phyloP scores from a whole-genome alignment of 78 protist species.

The Neovahlkampfia damariscottae region DNA sequence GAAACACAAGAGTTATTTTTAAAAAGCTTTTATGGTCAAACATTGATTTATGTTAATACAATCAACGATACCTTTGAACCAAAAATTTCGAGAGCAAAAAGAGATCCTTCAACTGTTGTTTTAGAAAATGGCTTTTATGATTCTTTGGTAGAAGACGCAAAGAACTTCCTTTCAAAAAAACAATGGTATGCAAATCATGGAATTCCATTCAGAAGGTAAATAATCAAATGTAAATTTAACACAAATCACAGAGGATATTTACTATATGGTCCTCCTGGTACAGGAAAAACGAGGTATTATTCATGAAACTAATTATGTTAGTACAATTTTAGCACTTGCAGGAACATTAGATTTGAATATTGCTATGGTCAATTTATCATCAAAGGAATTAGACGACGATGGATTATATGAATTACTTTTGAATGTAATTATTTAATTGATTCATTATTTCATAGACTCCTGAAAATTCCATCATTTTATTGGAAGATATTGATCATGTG shows the following conservation, averaged over 20 bases:
- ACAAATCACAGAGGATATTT: slow-evolving; percentile 88
- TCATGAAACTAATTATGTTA: too few relatives aligned
- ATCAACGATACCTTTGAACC: slow-evolving; percentile 17
- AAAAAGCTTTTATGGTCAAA: background rate
- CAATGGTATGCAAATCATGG: slow-evolving; percentile 62
- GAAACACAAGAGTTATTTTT: background rate
- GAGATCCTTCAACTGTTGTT: slow-evolving; percentile 40
- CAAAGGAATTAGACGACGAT: slow-evolving; percentile 32
- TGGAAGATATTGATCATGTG: slow-evolving; percentile 82
- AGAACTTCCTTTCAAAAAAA: slow-evolving; percentile 25
- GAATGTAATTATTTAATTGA: background rate
- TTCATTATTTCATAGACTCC: slow-evolving; percentile 28
- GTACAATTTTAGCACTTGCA: slow-evolving; percentile 55
- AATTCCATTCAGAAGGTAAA: slow-evolving; percentile 82
- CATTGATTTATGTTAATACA: slow-evolving; percentile 16
- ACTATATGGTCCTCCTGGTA: slow-evolving; percentile 89
- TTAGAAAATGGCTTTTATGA: slow-evolving; percentile 26
- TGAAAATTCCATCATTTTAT: slow-evolving; percentile 42
- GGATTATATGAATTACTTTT: slow-evolving; percentile 9
- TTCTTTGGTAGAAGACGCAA: slow-evolving; percentile 29
- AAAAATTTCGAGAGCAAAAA: background rate
- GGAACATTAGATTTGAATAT: slow-evolving; percentile 52
- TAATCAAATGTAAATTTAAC: too few relatives aligned
- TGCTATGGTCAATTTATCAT: slow-evolving; percentile 42
- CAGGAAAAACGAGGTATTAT: too few relatives aligned